A percentile compares a stretch with the other conserved stretches of the same genome.
Evolutionary conservation across 2,329 filamentous ascomycete species (phyloP).

Genomic region (Nemania bipapillata): DNA sequence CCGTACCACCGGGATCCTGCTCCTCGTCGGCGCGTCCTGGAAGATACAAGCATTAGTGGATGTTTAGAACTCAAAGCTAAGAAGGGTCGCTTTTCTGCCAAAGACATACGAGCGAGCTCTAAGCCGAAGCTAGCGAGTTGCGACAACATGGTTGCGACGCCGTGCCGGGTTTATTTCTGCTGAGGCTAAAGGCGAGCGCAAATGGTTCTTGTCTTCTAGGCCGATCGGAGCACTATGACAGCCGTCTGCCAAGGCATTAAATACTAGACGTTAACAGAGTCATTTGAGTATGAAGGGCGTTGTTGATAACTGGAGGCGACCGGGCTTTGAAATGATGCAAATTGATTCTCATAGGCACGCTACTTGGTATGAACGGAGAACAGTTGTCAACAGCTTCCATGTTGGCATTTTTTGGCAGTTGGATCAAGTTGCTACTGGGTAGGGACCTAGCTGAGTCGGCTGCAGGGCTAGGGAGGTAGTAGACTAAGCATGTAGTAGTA

Average conservation of each 20-base stretch:
- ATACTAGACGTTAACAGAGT: conserved; percentile 23
- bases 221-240: conserved; percentile 40
- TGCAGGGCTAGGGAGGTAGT: too few relatives aligned
- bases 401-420: conserved; percentile 37
- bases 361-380: conserved; percentile 15
- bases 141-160: conserved; percentile 52
- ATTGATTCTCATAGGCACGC: conserved; percentile 5
- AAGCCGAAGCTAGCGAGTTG: conserved; percentile 53
- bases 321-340: background rate
- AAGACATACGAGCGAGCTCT: conserved; percentile 56
- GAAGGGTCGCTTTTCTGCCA: conserved; percentile 20
- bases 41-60: conserved; percentile 23
- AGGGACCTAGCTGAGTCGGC: conserved; percentile 1
- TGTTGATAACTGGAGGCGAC: conserved; percentile 4
- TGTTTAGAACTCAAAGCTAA: background rate
- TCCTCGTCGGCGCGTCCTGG: conserved; percentile 60
- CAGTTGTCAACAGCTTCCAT: conserved; percentile 37
- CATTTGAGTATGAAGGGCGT: conserved; percentile 22
- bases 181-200: conserved; percentile 37
- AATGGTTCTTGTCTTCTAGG: conserved; percentile 38
- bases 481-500: too few relatives aligned
- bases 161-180: conserved; percentile 36
- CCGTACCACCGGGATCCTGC: conserved; percentile 60
- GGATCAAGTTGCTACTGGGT: conserved; percentile 8
- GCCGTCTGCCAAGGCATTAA: conserved; percentile 45